Evolutionary conservation across 2,329 filamentous ascomycete genomes (phyloP), one percentile per base, ranked within the genome.

Genomic region (Fusarium lateritium): DNA sequence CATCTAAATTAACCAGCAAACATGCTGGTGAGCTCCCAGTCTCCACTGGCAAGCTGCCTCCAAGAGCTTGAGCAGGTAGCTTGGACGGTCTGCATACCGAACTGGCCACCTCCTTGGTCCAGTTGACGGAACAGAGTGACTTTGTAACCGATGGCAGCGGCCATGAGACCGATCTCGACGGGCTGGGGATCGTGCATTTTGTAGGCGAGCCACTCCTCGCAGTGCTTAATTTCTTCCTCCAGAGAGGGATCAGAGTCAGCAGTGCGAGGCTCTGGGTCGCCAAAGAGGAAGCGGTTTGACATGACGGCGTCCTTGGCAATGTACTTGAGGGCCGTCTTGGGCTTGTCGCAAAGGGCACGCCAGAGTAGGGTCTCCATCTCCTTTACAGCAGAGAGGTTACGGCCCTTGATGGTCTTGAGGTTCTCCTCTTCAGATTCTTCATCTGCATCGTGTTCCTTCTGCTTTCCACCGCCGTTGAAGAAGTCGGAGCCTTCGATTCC

Each of bases 291-390:
- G 44, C 65, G 70, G 73, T 75, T 75, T 7, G 73, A 75, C 49
- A 75, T 67, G 62, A 75, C 60, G 51, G 71, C 73, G 46, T 75
- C 73, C 40, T 75, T 75, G 45, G 57, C 73, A 26, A 75, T 69
- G 61, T 75, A 75, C 53, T 72, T 74, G 47, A 73, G 68, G 44
- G 73, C 73, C 21, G 53, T 62, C 61, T 74, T 75, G 55, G 73
- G 73, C 64, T 75, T 75, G 61, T 75, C 73, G 66, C 73, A 75
- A 21, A 75, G 73, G 31, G 73, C 73, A 44, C 73, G 73, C 73
- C 73, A 75, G 54, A 75, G 67, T 19, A 75, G 70, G 26, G 73
- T 75, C 59, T 75, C 73, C 73, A 75, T 75, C 62, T 75, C 73
- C 51, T 74, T 75, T 10, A 68, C 73, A 22, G 73, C 73, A 17